Evolutionary conservation across 352 stramenopile genomes (phyloP).

Genomic region (Lagenidium giganteum): DNA sequence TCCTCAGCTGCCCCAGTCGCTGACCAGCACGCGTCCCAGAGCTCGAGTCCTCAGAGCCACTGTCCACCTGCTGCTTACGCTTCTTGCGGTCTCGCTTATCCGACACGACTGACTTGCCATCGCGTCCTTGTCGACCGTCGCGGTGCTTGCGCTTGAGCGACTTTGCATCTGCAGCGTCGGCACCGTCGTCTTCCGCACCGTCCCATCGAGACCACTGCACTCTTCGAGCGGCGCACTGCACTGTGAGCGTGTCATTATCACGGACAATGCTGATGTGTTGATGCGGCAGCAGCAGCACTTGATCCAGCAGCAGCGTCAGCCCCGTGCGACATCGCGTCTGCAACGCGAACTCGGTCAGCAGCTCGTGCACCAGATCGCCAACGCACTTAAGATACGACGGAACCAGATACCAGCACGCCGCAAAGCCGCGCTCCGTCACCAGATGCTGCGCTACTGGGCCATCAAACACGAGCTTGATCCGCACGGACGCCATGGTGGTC

Average conservation of each 20-base stretch:
- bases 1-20: no score
- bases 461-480: slow-evolving; percentile 49
- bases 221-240: slow-evolving; percentile 58
- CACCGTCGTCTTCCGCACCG: not conserved
- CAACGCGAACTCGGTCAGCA: slow-evolving; percentile 57
- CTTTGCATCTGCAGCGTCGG: not conserved
- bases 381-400: slow-evolving; percentile 38
- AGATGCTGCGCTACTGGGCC: slow-evolving; percentile 46
- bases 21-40: no score
- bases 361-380: slow-evolving; percentile 50
- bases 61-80: slow-evolving; percentile 1
- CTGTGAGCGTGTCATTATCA: slow-evolving; percentile 50
- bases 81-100: slow-evolving; percentile 1
- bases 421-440: slow-evolving; percentile 38
- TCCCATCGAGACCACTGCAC: slow-evolving; percentile 3
- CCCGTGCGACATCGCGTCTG: slow-evolving; percentile 30
- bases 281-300: slow-evolving; percentile 50
- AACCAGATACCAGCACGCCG: slow-evolving; percentile 64
- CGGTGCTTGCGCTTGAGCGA: no score
- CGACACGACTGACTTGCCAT: no score
- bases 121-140: no score
- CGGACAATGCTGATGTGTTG: slow-evolving; percentile 54
- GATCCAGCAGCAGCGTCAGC: slow-evolving; percentile 51
- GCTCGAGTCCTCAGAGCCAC: no score
- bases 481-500: slow-evolving; percentile 3